Conservation (phyloP, 306 rosid species). For the Malus asiatica region DNA sequence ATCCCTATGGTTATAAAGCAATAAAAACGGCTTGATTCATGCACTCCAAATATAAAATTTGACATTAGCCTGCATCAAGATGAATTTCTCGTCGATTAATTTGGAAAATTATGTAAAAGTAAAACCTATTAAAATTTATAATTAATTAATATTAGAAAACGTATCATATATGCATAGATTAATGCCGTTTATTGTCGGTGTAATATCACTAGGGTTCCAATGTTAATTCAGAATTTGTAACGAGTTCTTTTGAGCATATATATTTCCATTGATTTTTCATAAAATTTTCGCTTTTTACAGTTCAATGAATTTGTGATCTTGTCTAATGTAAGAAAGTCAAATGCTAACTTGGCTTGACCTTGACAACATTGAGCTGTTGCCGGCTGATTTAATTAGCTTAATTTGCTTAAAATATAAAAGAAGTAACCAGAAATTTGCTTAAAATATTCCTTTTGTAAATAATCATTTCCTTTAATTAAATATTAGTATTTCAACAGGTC, state of each 20-base stretch:
- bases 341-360: not conserved
- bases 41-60: too few relatives aligned
- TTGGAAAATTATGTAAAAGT: not conserved
- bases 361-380: not conserved
- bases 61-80: too few relatives aligned
- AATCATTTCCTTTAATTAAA: not conserved
- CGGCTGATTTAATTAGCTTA: not conserved
- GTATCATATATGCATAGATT: too few relatives aligned
- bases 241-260: too few relatives aligned
- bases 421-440: not conserved
- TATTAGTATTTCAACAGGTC: not conserved
- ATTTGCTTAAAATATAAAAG: not conserved
- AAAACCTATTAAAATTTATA: not conserved
- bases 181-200: too few relatives aligned
- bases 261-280: too few relatives aligned
- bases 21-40: too few relatives aligned
- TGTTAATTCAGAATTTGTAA: too few relatives aligned
- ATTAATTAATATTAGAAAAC: too few relatives aligned
- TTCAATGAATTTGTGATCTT: not conserved
- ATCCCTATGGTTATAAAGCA: not conserved
- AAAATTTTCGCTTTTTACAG: too few relatives aligned
- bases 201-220: too few relatives aligned
- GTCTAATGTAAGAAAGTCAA: not conserved
- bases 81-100: too few relatives aligned
- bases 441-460: not conserved